Evolutionary conservation across 176 grass and related monocot genomes (phyloP).

Genomic region (Lolium rigidum): DNA sequence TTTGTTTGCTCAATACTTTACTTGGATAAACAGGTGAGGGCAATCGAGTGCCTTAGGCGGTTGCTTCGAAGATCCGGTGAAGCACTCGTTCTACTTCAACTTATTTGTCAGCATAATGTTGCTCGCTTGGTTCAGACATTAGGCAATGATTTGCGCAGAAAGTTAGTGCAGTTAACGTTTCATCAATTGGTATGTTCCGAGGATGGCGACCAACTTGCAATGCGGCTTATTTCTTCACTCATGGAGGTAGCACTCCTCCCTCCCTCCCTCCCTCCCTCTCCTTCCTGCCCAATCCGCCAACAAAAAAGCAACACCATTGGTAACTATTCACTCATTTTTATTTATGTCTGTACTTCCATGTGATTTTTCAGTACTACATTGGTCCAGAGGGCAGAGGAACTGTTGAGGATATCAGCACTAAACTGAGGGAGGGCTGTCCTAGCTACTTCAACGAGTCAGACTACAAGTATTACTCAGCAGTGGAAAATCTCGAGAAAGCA

Average conservation of each 20-base stretch:
- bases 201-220: conserved; percentile 83
- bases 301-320: not conserved
- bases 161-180: conserved; percentile 78
- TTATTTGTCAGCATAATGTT: conserved; percentile 94
- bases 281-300: not conserved
- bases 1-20: conserved; percentile 37
- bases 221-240: conserved; percentile 83
- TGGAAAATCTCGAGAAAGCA: conserved; percentile 91
- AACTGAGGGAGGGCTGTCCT: conserved; percentile 89
- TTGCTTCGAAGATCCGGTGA: conserved; percentile 95
- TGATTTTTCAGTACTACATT: conserved; percentile 84
- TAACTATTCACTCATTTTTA: conserved; percentile 27
- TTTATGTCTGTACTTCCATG: conserved; percentile 29
- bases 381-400: conserved; percentile 86
- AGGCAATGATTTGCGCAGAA: conserved; percentile 66
- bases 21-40: conserved; percentile 79
- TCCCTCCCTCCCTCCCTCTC: not conserved
- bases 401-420: conserved; percentile 89
- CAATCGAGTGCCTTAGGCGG: conserved; percentile 97
- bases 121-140: conserved; percentile 83
- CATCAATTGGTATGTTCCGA: conserved; percentile 97
- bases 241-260: conserved; percentile 80
- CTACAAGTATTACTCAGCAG: conserved; percentile 92
- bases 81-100: conserved; percentile 94
- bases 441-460: conserved; percentile 98